These are phyloP conservation scores for Cocos nucifera DNA, from an alignment of 176 grass and related monocot genomes.

Conservation along the genomic window DNA sequence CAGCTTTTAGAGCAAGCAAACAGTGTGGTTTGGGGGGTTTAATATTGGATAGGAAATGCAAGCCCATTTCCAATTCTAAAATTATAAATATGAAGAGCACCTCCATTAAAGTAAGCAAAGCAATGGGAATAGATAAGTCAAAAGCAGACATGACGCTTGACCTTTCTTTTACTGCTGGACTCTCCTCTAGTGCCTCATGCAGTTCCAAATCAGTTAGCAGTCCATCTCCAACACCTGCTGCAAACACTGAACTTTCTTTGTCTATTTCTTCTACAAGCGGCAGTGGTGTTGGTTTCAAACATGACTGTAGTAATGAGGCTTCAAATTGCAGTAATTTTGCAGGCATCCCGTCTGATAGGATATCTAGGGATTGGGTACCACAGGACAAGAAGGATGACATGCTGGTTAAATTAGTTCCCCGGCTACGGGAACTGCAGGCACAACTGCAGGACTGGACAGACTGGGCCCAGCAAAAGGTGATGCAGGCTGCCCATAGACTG, in stretches of 20 bases:
- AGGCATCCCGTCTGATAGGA: background rate
- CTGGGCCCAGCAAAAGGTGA: conserved; percentile 9
- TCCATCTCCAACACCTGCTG: background rate
- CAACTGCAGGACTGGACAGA: conserved; percentile 17
- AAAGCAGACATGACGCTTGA: conserved; percentile 40
- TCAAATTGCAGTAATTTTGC: background rate
- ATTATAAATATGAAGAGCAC: conserved; percentile 44
- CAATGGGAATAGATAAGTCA: conserved; percentile 36
- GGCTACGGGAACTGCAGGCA: background rate
- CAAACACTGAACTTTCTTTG: conserved; percentile 28
- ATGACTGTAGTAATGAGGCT: background rate
- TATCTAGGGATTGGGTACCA: background rate
- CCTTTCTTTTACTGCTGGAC: conserved; percentile 49
- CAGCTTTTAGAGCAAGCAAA: conserved; percentile 60
- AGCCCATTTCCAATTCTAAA: conserved; percentile 42
- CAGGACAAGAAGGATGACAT: conserved; percentile 7
- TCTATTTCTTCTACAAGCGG: background rate
- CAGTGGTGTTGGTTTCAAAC: background rate
- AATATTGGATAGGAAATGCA: conserved; percentile 65
- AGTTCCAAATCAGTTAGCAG: conserved; percentile 8
- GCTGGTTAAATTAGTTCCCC: conserved; percentile 5
- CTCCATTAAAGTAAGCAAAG: conserved; percentile 49
- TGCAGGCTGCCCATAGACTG: conserved; percentile 16
- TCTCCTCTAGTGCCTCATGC: conserved; percentile 1
- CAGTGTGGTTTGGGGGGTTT: conserved; percentile 38